phyloP scores from a whole-genome alignment of 2,329 filamentous ascomycete species.

The Golovinomyces cichoracearum region DNA sequence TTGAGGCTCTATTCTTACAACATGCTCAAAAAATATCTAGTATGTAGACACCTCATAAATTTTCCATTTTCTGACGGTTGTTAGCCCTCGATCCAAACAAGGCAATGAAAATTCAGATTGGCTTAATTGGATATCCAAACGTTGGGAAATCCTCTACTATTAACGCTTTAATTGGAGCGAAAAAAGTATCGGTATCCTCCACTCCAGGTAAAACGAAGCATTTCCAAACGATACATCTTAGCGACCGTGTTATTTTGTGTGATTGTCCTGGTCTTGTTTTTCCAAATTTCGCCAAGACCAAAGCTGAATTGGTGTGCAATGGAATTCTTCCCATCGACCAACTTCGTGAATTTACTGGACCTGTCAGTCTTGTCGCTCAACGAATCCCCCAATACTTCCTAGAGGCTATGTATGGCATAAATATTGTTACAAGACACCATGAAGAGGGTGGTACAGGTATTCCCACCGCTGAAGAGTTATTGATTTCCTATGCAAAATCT shows the following conservation, averaged over 20 bases:
- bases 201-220: constrained; percentile 98
- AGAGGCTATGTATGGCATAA: constrained; percentile 82
- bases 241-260: constrained; percentile 68
- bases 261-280: constrained; percentile 98
- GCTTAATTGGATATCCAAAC: constrained; percentile 91
- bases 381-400: constrained; percentile 72
- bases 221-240: constrained; percentile 93
- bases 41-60: constrained; percentile 11
- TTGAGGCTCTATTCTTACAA: constrained; percentile 66
- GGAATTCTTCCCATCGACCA: constrained; percentile 92
- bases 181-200: constrained; percentile 93
- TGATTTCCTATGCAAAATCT: constrained; percentile 65
- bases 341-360: constrained; percentile 73
- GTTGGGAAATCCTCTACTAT: constrained; percentile 98
- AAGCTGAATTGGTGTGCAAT: constrained; percentile 86
- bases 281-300: constrained; percentile 89
- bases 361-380: constrained; percentile 54
- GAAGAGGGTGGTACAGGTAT: constrained; percentile 84
- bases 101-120: constrained; percentile 54
- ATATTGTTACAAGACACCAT: constrained; percentile 49
- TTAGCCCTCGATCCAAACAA: constrained; percentile 21
- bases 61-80: constrained; percentile 8
- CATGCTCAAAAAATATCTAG: constrained; percentile 38
- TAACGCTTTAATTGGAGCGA: constrained; percentile 92
- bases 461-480: constrained; percentile 61